Evolutionary conservation across 2,329 filamentous ascomycete genomes (phyloP).

Genomic region (Aspergillus niger): DNA sequence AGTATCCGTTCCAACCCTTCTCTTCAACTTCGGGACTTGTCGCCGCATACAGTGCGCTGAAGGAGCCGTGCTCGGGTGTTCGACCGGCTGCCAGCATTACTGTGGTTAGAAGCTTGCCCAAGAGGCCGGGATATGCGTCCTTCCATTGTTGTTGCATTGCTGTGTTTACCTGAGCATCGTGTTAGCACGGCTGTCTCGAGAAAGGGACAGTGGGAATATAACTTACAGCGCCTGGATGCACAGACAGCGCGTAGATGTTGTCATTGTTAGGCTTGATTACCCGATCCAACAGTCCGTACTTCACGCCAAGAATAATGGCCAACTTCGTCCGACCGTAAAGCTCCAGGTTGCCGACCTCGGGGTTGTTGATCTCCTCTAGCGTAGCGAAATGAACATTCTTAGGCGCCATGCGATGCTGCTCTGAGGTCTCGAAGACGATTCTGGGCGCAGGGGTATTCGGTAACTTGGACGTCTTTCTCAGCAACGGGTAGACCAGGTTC

Average conservation of each 20-base stretch:
- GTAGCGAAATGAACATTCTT: constrained; percentile 41
- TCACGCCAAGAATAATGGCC: constrained; percentile 47
- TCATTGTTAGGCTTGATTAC: constrained; percentile 49
- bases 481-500: constrained; percentile 47
- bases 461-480: constrained; percentile 45
- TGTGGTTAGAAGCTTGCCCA: constrained; percentile 42
- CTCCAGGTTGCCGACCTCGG: constrained; percentile 34
- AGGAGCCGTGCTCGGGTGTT: constrained; percentile 47
- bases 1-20: constrained; percentile 47
- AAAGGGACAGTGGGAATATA: neutral
- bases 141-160: constrained; percentile 52
- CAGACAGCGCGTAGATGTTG: constrained; percentile 44
- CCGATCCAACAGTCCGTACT: constrained; percentile 44
- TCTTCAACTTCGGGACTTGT: constrained; percentile 47
- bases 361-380: constrained; percentile 49
- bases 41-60: constrained; percentile 48
- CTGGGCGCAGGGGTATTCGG: constrained; percentile 39
- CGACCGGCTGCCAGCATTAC: constrained; percentile 40
- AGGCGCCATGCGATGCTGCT: constrained; percentile 45
- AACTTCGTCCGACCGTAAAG: constrained; percentile 48
- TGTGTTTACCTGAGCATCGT: constrained; percentile 42
- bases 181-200: neutral
- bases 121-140: constrained; percentile 47
- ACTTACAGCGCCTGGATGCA: constrained; percentile 42
- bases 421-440: constrained; percentile 47